Evolutionary conservation across 805 yeast genomes (phyloP).

Genomic region (Starmerella sirachaensis): DNA sequence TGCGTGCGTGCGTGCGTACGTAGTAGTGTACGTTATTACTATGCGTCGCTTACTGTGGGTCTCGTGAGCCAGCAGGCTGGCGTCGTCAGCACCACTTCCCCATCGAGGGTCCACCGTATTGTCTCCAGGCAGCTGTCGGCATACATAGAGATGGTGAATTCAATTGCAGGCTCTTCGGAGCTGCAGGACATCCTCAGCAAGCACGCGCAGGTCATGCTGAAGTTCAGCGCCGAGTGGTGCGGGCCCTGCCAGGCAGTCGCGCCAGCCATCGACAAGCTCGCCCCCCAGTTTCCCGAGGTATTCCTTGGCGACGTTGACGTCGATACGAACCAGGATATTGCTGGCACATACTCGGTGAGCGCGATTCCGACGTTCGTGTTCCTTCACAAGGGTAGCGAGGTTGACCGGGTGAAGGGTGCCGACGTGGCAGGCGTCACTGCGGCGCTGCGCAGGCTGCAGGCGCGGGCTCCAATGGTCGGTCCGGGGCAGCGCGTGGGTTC

Average conservation of each 20-base stretch:
- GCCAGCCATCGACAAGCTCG: slow-evolving; percentile 77
- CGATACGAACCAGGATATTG: slow-evolving; percentile 56
- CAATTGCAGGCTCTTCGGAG: slow-evolving; percentile 6
- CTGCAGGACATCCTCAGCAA: slow-evolving; percentile 3
- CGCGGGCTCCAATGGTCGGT: slow-evolving; percentile 11
- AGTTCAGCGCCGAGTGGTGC: slow-evolving; percentile 92
- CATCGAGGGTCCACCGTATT: too few relatives aligned
- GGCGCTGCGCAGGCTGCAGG: slow-evolving; percentile 7
- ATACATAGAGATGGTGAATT: slow-evolving; percentile 11
- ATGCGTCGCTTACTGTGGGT: too few relatives aligned
- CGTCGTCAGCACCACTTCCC: too few relatives aligned
- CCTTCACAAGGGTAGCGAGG: slow-evolving; percentile 64
- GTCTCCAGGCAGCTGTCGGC: too few relatives aligned
- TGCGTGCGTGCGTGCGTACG: too few relatives aligned
- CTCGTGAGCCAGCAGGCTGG: too few relatives aligned
- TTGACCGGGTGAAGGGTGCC: slow-evolving; percentile 35
- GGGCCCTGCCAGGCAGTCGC: slow-evolving; percentile 97
- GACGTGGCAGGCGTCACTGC: slow-evolving; percentile 15
- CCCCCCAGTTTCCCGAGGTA: slow-evolving; percentile 40
- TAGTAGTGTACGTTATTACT: too few relatives aligned
- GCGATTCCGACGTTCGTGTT: slow-evolving; percentile 62
- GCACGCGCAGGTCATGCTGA: slow-evolving; percentile 38
- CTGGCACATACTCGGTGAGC: slow-evolving; percentile 52
- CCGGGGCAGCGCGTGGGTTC: slow-evolving; percentile 16
- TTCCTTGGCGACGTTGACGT: slow-evolving; percentile 82